These are phyloP conservation scores for Lanmaoa pseudosensibilis DNA, from an alignment of 768 basidiomycete species.

Conservation along the genomic window DNA sequence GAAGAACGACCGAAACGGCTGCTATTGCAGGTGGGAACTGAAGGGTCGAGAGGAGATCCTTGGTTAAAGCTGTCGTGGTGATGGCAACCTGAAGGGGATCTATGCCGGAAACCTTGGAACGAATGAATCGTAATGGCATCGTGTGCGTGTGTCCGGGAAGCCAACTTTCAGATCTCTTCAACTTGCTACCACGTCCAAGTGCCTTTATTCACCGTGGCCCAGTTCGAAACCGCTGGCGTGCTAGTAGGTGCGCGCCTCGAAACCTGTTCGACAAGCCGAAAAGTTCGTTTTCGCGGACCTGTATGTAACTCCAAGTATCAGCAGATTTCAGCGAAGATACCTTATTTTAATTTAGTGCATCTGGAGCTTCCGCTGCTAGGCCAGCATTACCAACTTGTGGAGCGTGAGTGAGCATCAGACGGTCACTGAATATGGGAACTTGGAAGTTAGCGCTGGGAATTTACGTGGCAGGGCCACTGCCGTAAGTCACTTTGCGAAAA, in stretches of 20 bases:
- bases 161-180: background rate
- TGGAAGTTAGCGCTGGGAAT: background rate
- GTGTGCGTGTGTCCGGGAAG: background rate
- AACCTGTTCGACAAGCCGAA: background rate
- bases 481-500: too few species aligned
- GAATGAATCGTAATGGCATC: slow-evolving; percentile 34
- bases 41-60: slow-evolving; percentile 34
- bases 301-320: background rate
- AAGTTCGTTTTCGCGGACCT: background rate
- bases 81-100: slow-evolving; percentile 34
- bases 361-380: background rate
- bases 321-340: background rate
- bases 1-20: slow-evolving; percentile 40
- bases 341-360: background rate
- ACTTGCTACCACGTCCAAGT: background rate
- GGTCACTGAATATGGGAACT: background rate
- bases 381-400: background rate
- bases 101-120: slow-evolving; percentile 25
- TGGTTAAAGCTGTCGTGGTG: slow-evolving; percentile 30
- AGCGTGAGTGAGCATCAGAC: background rate
- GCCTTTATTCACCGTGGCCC: background rate
- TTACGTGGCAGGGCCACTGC: too few species aligned
- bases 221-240: background rate
- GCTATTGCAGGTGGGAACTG: slow-evolving; percentile 46
- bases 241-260: background rate